Evolutionary conservation across 345 rosid genomes (phyloP).

Genomic region (Ricinus communis): DNA sequence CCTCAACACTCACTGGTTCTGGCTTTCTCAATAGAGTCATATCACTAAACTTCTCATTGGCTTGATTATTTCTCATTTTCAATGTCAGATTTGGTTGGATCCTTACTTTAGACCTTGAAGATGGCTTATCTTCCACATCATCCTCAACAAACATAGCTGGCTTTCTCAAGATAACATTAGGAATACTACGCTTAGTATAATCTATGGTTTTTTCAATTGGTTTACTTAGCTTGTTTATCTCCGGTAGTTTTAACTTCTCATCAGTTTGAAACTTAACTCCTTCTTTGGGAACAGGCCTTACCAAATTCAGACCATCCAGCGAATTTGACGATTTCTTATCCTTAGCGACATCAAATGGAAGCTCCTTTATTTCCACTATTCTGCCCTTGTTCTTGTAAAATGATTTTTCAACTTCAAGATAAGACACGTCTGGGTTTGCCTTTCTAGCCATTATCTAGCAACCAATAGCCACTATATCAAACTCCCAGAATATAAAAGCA

Average conservation of each 20-base stretch:
- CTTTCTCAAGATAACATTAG: conserved; percentile 85
- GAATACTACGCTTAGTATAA: conserved; percentile 48
- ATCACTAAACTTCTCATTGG: conserved; percentile 69
- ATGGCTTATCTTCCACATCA: conserved; percentile 52
- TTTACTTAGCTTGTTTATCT: conserved; percentile 44
- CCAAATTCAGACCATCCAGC: conserved; percentile 60
- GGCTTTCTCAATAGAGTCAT: conserved; percentile 76
- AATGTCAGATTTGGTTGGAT: conserved; percentile 67
- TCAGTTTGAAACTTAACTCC: conserved; percentile 58
- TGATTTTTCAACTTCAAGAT: conserved; percentile 69
- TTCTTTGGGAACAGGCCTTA: conserved; percentile 65
- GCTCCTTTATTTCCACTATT: conserved; percentile 47
- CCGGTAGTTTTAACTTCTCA: conserved; percentile 33
- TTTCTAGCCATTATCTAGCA: conserved; percentile 73
- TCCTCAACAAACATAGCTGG: conserved; percentile 55
- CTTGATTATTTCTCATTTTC: conserved; percentile 53
- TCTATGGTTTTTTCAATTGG: conserved; percentile 38
- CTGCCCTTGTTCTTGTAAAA: conserved; percentile 80
- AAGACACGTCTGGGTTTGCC: conserved; percentile 73
- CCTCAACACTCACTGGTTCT: conserved; percentile 31
- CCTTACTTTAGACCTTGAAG: conserved; percentile 47
- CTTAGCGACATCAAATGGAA: conserved; percentile 65
- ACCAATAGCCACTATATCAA: conserved; percentile 1
- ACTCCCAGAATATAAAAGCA: conserved; percentile 1
- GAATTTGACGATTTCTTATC: conserved; percentile 37